Base-by-base conservation (phyloP, 768 basidiomycete genomes). In the Tricholoma sp. region DNA sequence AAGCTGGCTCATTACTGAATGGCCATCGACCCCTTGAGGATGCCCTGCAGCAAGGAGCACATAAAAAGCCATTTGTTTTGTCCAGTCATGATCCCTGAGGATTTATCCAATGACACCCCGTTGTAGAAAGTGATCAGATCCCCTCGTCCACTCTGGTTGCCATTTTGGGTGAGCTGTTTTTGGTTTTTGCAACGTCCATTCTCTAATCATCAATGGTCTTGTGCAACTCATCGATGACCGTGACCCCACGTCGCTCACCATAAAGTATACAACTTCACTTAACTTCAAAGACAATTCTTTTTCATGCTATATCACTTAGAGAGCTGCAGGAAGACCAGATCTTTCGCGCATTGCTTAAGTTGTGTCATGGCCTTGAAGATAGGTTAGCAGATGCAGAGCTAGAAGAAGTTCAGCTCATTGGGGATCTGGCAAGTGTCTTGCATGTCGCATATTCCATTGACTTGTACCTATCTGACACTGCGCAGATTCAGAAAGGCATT, bases 91-190 rank as follows among this genome's bases (percentile, higher is more conserved):
- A 35, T 10, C 10, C 34, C 14, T 3, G 3, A 10, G 3, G 34
- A 14, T 37, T 5, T 37, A 14, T 37, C 12, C 37, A 14, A 18
- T 18, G 49, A 14, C 14, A 45, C 7, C 31, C 8, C 8, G 10
- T 32, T 32, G 31, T 32, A 32, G 31, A 32, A 29, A 31, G n/a
- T 16, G 19, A 5, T 19, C 45, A 1, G 45, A 56, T 24, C 45
- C 46, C 7, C 45, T 56, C 16, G 19, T 50, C 5, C 45, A 50
- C 12, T 4, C 19, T 8, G 46, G 55, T 6, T 31, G 19, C 8
- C 55, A 56, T 35, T 56, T 56, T 24, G 55, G 55, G 11, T 24
- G 46, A 12, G 24, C 32, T 10, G 24, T 43, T 43, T 43, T 43
- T 21, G 19, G 41, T 9, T 43, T 43, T 37, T 37, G 37, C 14